Conservation (phyloP, 495 filamentous ascomycete species). For the Umbilicaria muhlenbergii region DNA sequence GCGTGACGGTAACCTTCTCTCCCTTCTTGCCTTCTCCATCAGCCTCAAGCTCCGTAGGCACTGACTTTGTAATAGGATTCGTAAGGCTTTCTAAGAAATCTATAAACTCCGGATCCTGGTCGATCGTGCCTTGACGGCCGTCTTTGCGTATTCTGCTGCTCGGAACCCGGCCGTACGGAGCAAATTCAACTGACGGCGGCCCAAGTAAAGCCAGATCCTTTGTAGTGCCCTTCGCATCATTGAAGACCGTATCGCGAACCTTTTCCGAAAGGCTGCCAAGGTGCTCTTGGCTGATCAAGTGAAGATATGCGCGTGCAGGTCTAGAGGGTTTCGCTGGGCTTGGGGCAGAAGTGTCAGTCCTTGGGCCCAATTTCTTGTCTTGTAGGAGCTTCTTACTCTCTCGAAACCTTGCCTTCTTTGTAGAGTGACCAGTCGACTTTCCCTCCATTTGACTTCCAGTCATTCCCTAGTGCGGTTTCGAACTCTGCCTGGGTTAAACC, state of each 20-base stretch:
- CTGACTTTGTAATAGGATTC: constrained; percentile 47
- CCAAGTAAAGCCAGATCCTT: constrained; percentile 53
- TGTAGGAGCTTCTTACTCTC: constrained; percentile 46
- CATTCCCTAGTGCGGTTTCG: constrained; percentile 52
- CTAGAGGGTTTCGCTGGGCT: constrained; percentile 65
- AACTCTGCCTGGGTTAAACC: constrained; percentile 73
- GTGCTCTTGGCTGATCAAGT: constrained; percentile 45
- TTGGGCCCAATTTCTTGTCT: constrained; percentile 2
- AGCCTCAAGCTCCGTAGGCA: constrained; percentile 31
- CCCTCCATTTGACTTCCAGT: constrained; percentile 63
- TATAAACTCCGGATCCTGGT: constrained; percentile 91
- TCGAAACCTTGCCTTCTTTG: constrained; percentile 69
- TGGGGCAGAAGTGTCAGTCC: constrained; percentile 6
- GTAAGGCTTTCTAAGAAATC: constrained; percentile 78
- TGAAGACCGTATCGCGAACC: constrained; percentile 48
- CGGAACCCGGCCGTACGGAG: constrained; percentile 68
- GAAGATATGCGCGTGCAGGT: constrained; percentile 66
- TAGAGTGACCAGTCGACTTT: constrained; percentile 75
- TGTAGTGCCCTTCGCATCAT: constrained; percentile 55
- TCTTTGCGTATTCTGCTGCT: constrained; percentile 55
- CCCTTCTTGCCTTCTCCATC: constrained; percentile 39
- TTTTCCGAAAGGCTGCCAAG: constrained; percentile 45
- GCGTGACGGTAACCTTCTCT: constrained; percentile 62
- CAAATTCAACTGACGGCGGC: constrained; percentile 64
- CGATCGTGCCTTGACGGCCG: constrained; percentile 81